Evolutionary conservation across 257 asterid genomes (phyloP), one percentile per base, ranked within the genome.

Genomic region (Solanum bulbocastanum): DNA sequence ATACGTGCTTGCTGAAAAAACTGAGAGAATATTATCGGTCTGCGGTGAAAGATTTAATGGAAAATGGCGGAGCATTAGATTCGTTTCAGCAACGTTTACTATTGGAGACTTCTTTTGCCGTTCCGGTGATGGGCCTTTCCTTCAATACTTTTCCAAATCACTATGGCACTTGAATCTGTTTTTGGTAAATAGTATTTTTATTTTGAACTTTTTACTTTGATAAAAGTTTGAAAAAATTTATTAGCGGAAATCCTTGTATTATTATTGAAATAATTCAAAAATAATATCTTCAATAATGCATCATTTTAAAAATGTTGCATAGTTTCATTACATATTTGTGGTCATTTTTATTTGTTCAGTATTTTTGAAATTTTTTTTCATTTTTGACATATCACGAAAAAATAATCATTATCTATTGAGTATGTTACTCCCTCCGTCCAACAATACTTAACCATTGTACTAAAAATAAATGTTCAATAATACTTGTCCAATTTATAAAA

Each of bases 121-220:
- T 96, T 76, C 98, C 99, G 0, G 98, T 94, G 5, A 90, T 95
- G 98, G 98, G 98, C 6, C 89, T 95, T 6, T 73, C 94, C 7
- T 91, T 95, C 78, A 89, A 75, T 60, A 78, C 83, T 15, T 87
- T 87, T 84, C 93, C 94, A 12, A 52, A 6, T 81, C 68, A 32
- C 33, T 39, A 83, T 44, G 87, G 83, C 30, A 58, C 69, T 49
- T 82, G 11, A 81, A 78, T 13, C 1, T 44, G 10, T 56, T 82
- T 30, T 82, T 32, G 32, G 44, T 81, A 81, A 81, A 81, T 81
- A 66, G 32, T n/a, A 44, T 79, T 42, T 44, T 25, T 3, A 25
- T 42, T 14, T 8, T 7, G 16, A 18, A 72, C 8, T 72, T 71
- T 62, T 35, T 9, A 72, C 44, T 72, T 72, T 14, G 44, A 72